Evolutionary conservation across 441 rosid genomes (phyloP).

Genomic region (Corymbia calophylla): DNA sequence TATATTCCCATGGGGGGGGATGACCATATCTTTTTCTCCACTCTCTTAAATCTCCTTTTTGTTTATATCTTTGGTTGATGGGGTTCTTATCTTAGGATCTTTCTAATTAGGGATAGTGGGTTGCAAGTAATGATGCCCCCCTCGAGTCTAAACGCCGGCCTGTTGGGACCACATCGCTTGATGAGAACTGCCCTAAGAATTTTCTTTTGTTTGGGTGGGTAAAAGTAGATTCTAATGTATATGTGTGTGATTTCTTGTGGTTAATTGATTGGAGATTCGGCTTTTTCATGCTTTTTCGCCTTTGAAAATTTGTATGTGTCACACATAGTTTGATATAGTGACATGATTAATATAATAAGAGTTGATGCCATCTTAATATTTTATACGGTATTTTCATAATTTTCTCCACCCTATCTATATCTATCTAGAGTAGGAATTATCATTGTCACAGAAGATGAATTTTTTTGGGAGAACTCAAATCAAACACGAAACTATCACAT

Average conservation of each 20-base stretch:
- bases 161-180: background rate
- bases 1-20: background rate
- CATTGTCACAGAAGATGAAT: background rate
- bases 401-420: background rate
- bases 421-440: background rate
- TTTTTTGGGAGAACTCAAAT: background rate
- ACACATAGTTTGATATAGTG: background rate
- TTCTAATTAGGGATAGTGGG: conserved; percentile 11
- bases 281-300: background rate
- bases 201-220: background rate
- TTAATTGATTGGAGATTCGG: background rate
- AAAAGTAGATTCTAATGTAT: background rate
- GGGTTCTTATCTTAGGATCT: conserved; percentile 5
- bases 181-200: background rate
- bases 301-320: background rate
- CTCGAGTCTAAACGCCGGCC: background rate
- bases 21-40: background rate
- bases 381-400: background rate
- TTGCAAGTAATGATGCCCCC: background rate
- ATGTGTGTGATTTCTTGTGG: background rate
- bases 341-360: background rate
- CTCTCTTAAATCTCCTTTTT: background rate
- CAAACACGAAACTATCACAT: background rate
- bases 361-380: background rate
- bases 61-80: background rate